phyloP scores from a whole-genome alignment of 2,329 filamentous ascomycete genomes.

The Pseudogymnoascus sp. region DNA sequence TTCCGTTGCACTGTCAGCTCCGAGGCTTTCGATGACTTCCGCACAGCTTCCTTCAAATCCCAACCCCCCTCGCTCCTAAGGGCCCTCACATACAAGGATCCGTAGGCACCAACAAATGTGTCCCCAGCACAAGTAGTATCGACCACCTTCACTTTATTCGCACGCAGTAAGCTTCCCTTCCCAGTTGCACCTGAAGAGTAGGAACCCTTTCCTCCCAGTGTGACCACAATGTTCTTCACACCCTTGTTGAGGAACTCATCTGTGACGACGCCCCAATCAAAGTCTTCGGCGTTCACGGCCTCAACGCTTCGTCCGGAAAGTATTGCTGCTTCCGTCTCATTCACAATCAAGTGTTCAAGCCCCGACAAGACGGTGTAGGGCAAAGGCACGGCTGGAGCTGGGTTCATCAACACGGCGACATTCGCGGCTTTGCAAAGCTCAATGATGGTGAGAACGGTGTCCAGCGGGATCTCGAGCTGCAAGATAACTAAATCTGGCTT shows the following conservation, averaged over 20 bases:
- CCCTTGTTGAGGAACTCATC: conserved; percentile 58
- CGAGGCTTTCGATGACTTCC: conserved; percentile 53
- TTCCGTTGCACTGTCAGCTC: conserved; percentile 56
- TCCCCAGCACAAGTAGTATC: conserved; percentile 94
- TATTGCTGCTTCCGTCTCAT: conserved; percentile 80
- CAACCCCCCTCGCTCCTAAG: conserved; percentile 16
- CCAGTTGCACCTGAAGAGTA: conserved; percentile 49
- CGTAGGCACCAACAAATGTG: conserved; percentile 86
- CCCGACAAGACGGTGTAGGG: conserved; percentile 57
- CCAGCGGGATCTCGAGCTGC: conserved; percentile 69
- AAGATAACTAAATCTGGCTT: conserved; percentile 59
- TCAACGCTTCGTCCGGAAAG: conserved; percentile 45
- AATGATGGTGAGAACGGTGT: conserved; percentile 56
- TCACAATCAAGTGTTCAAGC: conserved; percentile 75
- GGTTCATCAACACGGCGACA: conserved; percentile 71
- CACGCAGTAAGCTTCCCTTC: conserved; percentile 46
- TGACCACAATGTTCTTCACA: conserved; percentile 72
- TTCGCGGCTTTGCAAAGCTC: conserved; percentile 37
- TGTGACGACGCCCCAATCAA: conserved; percentile 37
- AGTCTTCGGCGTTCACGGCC: conserved; percentile 38
- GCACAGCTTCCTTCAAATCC: conserved; percentile 42
- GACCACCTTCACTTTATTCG: conserved; percentile 67
- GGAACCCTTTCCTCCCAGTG: conserved; percentile 72
- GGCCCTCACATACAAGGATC: conserved; percentile 56
- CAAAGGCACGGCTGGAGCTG: conserved; percentile 65